A percentile compares a stretch with the other conserved stretches of the same genome.
phyloP scores from a whole-genome alignment of 257 asterid species.

The Solanum lignicaule region DNA sequence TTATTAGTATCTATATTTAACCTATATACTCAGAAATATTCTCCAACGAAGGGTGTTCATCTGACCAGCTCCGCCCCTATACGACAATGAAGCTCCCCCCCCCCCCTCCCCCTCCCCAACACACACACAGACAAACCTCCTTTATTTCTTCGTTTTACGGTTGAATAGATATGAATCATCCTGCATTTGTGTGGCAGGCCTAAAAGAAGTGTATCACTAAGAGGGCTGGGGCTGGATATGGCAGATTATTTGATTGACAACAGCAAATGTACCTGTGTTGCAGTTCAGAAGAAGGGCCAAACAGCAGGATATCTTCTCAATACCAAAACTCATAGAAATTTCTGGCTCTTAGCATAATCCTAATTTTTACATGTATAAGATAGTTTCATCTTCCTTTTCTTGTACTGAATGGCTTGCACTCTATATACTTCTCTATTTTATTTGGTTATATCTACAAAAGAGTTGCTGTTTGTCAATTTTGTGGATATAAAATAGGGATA shows the following conservation, averaged over 20 bases:
- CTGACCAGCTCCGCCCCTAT: not conserved
- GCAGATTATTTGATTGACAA: slow-evolving; percentile 61
- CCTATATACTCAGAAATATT: not conserved
- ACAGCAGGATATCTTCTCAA: slow-evolving; percentile 64
- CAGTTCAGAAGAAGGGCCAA: slow-evolving; percentile 68
- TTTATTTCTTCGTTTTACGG: not conserved
- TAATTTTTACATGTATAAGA: not conserved
- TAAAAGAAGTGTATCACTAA: slow-evolving; percentile 35
- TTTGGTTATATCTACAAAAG: not conserved
- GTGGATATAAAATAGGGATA: not conserved
- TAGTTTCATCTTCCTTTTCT: not conserved
- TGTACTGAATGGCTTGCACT: not conserved
- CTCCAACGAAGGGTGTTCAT: too few relatives aligned
- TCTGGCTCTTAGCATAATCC: slow-evolving; percentile 69
- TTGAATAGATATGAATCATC: not conserved
- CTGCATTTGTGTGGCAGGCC: slow-evolving; percentile 18
- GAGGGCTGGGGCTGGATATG: slow-evolving; percentile 50
- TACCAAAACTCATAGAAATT: slow-evolving; percentile 58
- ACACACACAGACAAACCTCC: not conserved
- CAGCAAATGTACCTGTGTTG: slow-evolving; percentile 72
- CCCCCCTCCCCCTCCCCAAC: not conserved
- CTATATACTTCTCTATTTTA: not conserved
- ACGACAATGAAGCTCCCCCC: not conserved
- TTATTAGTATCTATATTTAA: not conserved
- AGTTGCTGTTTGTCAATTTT: not conserved